phyloP scores from a whole-genome alignment of 2,329 filamentous ascomycete species.

The Thielaviopsis punctulata region DNA sequence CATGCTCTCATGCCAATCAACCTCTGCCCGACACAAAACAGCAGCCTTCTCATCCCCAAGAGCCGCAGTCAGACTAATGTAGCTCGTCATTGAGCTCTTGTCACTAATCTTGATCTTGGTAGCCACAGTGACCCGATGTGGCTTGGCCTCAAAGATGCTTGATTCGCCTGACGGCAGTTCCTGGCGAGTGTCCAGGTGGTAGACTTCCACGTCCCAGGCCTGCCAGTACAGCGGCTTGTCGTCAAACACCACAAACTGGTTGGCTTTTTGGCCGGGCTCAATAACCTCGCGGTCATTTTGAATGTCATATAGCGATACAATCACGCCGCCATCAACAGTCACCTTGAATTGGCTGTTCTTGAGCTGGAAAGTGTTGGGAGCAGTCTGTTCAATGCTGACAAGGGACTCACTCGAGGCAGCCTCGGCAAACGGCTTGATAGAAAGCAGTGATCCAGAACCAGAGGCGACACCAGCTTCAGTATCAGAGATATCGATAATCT shows the following conservation, averaged over 20 bases:
- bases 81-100: constrained; percentile 70
- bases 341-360: constrained; percentile 63
- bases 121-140: constrained; percentile 63
- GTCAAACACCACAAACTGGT: constrained; percentile 87
- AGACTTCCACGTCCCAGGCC: constrained; percentile 96
- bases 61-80: constrained; percentile 60
- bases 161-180: constrained; percentile 55
- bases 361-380: constrained; percentile 54
- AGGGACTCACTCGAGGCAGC: constrained; percentile 30
- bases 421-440: constrained; percentile 32
- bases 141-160: constrained; percentile 50
- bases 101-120: constrained; percentile 81
- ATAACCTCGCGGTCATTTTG: constrained; percentile 60
- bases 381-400: constrained; percentile 28
- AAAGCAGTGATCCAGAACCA: constrained; percentile 35
- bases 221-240: constrained; percentile 97
- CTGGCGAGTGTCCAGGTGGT: constrained; percentile 71
- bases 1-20: constrained; percentile 96
- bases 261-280: constrained; percentile 56
- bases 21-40: constrained; percentile 51
- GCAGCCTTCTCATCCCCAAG: constrained; percentile 25
- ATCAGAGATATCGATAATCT: constrained; percentile 49
- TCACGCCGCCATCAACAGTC: constrained; percentile 54
- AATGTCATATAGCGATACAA: constrained; percentile 71
- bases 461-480: constrained; percentile 36